A percentile compares a stretch with the other conserved stretches of the same genome.
These are phyloP conservation scores for Yamadazyma sp. DNA, from an alignment of 1,139 yeast species.

Conservation along the genomic window DNA sequence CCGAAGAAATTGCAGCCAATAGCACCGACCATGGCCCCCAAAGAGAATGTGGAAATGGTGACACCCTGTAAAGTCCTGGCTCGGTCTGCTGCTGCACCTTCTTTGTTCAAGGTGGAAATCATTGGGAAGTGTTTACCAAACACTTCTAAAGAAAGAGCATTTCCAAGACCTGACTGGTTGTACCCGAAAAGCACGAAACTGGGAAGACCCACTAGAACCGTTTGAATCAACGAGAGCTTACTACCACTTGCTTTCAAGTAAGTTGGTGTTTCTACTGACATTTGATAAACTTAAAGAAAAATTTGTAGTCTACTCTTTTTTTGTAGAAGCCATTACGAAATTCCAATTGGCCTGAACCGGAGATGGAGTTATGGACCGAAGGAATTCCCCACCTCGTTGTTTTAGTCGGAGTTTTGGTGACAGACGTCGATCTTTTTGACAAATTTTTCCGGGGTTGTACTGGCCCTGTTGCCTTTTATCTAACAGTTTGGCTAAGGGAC, in stretches of 20 bases:
- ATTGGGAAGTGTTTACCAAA: slow-evolving; percentile 7
- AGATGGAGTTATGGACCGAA: no score
- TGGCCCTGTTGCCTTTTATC: no score
- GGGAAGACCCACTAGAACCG: slow-evolving; percentile 6
- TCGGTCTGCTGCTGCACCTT: background rate
- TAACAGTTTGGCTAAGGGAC: no score
- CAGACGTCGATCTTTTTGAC: no score
- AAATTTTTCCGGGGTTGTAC: no score
- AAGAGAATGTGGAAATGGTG: slow-evolving; percentile 6
- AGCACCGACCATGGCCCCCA: slow-evolving; percentile 9
- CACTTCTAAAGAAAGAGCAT: slow-evolving; percentile 22
- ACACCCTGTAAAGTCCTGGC: slow-evolving; percentile 7
- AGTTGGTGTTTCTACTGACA: background rate
- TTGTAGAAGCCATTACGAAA: no score
- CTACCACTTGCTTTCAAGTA: slow-evolving; percentile 5
- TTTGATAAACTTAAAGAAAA: background rate
- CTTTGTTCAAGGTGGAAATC: slow-evolving; percentile 5
- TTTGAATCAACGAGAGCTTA: slow-evolving; percentile 5
- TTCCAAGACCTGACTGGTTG: slow-evolving; percentile 53
- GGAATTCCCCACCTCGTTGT: no score
- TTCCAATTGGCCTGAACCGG: no score
- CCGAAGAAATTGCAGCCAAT: slow-evolving; percentile 25
- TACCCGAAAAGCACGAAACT: slow-evolving; percentile 48
- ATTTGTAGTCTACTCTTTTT: no score
- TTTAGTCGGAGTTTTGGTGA: no score